phyloP scores from a whole-genome alignment of 768 basidiomycete genomes.

The Cystofilobasidium capitatum region DNA sequence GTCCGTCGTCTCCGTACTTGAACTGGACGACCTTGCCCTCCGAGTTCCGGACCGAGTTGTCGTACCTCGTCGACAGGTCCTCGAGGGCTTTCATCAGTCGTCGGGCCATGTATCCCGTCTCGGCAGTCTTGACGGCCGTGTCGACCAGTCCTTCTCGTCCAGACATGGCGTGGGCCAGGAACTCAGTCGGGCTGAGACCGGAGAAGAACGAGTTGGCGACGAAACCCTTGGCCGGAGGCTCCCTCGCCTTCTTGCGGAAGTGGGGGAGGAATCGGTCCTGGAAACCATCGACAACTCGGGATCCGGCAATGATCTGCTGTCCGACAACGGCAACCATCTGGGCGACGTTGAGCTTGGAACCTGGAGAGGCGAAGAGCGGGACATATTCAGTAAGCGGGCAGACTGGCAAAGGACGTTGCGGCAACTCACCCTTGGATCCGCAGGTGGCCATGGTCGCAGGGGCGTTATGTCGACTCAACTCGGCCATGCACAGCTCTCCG shows the following conservation, averaged over 20 bases:
- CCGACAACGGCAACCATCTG: constrained; percentile 99
- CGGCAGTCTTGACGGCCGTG: constrained; percentile 98
- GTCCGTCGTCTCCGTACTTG: constrained; percentile 87
- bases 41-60: constrained; percentile 88
- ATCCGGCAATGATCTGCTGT: constrained; percentile 95
- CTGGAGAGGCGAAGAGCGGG: constrained; percentile 43
- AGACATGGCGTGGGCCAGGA: constrained; percentile 97
- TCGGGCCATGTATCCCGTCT: constrained; percentile 99
- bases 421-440: constrained; percentile 81
- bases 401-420: neutral
- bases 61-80: constrained; percentile 92
- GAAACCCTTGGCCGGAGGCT: constrained; percentile 95
- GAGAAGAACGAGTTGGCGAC: constrained; percentile 95
- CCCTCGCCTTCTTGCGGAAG: constrained; percentile 91
- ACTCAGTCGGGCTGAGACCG: constrained; percentile 85
- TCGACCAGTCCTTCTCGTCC: constrained; percentile 98
- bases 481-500: constrained; percentile 95
- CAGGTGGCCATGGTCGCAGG: constrained; percentile 98
- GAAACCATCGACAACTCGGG: constrained; percentile 97
- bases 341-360: constrained; percentile 97
- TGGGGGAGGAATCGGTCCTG: constrained; percentile 98
- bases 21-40: constrained; percentile 94
- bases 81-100: constrained; percentile 98
- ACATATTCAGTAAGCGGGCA: neutral
- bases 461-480: constrained; percentile 93